A percentile compares a stretch with the other conserved stretches of the same genome.
phyloP scores from a whole-genome alignment of 345 rosid genomes.

The Lagerstroemia speciosa region DNA sequence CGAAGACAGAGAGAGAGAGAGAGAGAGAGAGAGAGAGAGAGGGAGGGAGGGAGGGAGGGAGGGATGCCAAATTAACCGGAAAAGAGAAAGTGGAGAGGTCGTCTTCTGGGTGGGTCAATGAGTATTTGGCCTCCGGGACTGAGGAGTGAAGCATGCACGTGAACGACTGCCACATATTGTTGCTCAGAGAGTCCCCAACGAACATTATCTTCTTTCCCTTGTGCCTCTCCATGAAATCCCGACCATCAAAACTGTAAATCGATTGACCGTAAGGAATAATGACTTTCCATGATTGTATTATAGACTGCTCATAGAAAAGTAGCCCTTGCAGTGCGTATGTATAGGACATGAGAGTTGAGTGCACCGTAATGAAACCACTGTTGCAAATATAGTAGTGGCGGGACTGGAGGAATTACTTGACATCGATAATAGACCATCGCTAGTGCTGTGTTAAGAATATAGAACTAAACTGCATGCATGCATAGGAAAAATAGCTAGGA shows the following conservation, averaged over 20 bases:
- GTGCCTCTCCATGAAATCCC: conserved; percentile 23
- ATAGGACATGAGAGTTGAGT: no score
- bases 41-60: conserved; percentile 18
- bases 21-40: conserved; percentile 17
- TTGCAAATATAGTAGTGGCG: no score
- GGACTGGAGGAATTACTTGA: neutral
- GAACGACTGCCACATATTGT: conserved; percentile 34
- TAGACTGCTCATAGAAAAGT: neutral
- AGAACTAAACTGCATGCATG: no score
- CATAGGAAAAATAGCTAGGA: no score
- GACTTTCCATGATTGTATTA: no score
- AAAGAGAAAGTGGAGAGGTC: conserved; percentile 10
- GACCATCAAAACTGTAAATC: conserved; percentile 20
- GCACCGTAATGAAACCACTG: no score
- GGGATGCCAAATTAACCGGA: conserved; percentile 11
- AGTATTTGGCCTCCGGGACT: conserved; percentile 14
- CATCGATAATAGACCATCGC: no score
- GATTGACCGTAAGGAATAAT: neutral
- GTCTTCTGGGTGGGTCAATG: neutral
- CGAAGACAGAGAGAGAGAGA: no score
- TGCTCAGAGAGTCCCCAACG: conserved; percentile 40
- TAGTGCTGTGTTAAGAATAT: no score
- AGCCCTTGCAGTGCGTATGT: no score
- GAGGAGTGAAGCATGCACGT: conserved; percentile 27
- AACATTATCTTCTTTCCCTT: conserved; percentile 33